Conservation (phyloP, 2,329 filamentous ascomycete species). For the Colletotrichum sp. region DNA sequence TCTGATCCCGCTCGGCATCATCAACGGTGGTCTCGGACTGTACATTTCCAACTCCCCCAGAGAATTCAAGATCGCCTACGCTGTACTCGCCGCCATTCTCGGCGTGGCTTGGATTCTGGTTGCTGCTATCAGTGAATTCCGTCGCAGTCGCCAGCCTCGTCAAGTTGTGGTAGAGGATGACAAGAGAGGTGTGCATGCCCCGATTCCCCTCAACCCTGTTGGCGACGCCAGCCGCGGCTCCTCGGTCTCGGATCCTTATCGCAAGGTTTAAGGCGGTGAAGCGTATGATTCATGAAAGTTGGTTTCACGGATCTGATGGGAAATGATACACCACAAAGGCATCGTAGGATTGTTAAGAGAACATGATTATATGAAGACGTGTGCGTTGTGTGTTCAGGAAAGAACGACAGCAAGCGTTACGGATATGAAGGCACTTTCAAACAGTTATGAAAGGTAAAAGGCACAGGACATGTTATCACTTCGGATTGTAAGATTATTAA, state of each 20-base stretch:
- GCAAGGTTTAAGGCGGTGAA: not conserved
- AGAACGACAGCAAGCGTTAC: not conserved
- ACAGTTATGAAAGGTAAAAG: not conserved
- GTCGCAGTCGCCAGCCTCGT: conserved; percentile 21
- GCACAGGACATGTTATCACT: not conserved
- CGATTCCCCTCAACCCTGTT: not conserved
- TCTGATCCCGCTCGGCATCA: conserved; percentile 43
- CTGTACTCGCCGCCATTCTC: conserved; percentile 40
- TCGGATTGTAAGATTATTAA: not conserved
- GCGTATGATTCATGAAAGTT: not conserved
- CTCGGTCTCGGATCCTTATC: not conserved
- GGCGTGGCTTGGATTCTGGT: conserved; percentile 40
- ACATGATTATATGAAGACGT: not conserved
- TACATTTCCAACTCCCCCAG: conserved; percentile 34
- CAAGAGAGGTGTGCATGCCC: conserved; percentile 2
- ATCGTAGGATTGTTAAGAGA: not conserved
- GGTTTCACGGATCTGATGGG: not conserved
- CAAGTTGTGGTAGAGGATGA: conserved; percentile 12
- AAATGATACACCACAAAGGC: not conserved
- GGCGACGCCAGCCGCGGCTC: not conserved
- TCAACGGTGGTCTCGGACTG: conserved; percentile 50
- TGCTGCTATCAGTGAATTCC: conserved; percentile 34
- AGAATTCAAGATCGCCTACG: conserved; percentile 38
- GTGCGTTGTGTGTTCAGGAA: not conserved
- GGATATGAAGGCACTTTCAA: not conserved